Conservation (phyloP, 257 asterid genomes). For the Forsythia viridissima region DNA sequence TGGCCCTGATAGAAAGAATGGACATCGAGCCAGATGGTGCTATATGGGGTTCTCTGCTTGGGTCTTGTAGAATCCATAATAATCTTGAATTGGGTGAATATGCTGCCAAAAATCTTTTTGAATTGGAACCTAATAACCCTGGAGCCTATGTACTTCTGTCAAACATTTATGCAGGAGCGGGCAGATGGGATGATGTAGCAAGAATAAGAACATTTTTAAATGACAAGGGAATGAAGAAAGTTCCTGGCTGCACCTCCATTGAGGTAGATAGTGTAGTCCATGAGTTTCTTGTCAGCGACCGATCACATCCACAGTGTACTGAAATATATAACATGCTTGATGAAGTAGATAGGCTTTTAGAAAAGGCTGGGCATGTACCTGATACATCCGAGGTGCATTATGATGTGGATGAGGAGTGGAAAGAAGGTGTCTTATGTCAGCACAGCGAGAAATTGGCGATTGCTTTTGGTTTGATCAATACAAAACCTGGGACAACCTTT, state of each 20-base stretch:
- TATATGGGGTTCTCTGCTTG: slow-evolving; percentile 18
- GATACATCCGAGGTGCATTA: slow-evolving; percentile 4
- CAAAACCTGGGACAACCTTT: neutral
- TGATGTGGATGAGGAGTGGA: slow-evolving; percentile 10
- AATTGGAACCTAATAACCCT: slow-evolving; percentile 11
- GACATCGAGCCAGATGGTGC: slow-evolving; percentile 10
- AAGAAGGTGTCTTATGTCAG: slow-evolving; percentile 8
- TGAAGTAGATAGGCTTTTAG: slow-evolving; percentile 1
- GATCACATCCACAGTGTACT: neutral
- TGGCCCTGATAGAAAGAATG: slow-evolving; percentile 7
- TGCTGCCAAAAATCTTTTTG: neutral
- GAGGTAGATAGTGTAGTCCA: neutral
- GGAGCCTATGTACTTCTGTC: slow-evolving; percentile 14
- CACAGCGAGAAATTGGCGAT: slow-evolving; percentile 2
- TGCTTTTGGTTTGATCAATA: slow-evolving; percentile 16
- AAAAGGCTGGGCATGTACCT: neutral
- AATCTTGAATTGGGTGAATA: slow-evolving; percentile 15
- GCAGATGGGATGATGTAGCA: slow-evolving; percentile 18
- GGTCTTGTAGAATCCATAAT: slow-evolving; percentile 10
- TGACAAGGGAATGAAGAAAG: slow-evolving; percentile 12
- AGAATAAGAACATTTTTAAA: slow-evolving; percentile 6
- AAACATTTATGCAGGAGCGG: slow-evolving; percentile 10
- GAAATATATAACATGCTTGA: neutral
- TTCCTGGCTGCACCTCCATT: slow-evolving; percentile 10
- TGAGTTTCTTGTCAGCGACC: slow-evolving; percentile 1